These are phyloP conservation scores for Beauveria medogensis DNA, from an alignment of 2,329 filamentous ascomycete species.

Conservation along the genomic window DNA sequence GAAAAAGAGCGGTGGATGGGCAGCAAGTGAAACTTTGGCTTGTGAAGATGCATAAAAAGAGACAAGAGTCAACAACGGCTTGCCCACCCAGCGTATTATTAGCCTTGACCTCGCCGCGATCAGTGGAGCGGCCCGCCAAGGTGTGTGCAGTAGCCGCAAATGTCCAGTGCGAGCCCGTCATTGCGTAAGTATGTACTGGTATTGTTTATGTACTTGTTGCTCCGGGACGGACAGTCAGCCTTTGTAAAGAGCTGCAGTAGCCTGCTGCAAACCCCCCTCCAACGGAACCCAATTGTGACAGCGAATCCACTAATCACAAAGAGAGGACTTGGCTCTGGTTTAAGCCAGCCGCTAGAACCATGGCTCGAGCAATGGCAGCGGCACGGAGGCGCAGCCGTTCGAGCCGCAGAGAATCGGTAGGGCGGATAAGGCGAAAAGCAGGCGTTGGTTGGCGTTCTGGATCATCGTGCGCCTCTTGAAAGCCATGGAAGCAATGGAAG, in stretches of 20 bases:
- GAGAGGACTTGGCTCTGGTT: neutral
- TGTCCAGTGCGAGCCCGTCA: neutral
- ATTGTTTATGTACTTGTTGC: neutral
- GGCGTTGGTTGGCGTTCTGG: neutral
- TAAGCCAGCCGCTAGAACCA: neutral
- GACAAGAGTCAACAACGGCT: conserved; percentile 11
- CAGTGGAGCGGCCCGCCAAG: conserved; percentile 2
- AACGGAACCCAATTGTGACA: neutral
- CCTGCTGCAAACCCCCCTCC: neutral
- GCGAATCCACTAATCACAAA: neutral
- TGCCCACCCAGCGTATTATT: neutral
- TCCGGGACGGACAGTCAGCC: neutral
- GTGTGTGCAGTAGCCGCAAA: neutral
- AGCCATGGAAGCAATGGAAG: neutral
- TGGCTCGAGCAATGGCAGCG: neutral
- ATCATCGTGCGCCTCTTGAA: neutral
- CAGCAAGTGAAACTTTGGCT: conserved; percentile 8
- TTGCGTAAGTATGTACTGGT: neutral
- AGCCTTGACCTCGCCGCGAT: neutral
- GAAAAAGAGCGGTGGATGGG: conserved; percentile 10
- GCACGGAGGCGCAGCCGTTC: neutral
- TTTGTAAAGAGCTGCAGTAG: neutral
- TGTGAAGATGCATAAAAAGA: conserved; percentile 5
- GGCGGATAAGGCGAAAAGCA: neutral
- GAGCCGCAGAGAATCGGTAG: neutral